A percentile compares a stretch with the other conserved stretches of the same genome.
Conservation (phyloP, 78 protist species). For the Speleostelium caveatum region DNA sequence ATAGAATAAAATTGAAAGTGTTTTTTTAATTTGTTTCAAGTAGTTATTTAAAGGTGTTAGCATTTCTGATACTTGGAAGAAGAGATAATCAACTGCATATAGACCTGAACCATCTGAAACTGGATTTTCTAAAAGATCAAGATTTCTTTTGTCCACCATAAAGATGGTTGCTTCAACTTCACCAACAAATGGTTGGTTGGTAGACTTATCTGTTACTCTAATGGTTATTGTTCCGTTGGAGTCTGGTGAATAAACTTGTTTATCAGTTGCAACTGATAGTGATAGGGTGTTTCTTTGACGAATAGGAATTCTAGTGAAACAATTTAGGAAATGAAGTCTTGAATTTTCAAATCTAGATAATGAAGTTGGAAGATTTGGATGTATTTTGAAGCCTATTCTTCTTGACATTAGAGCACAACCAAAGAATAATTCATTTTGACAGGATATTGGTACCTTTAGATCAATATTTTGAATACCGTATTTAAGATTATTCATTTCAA, state of each 20-base stretch:
- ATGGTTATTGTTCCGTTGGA: neutral
- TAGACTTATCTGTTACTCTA: neutral
- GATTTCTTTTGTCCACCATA: constrained; percentile 45
- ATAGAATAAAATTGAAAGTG: neutral
- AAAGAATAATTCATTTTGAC: neutral
- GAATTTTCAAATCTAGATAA: neutral
- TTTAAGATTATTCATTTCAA: neutral
- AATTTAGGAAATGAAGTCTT: neutral
- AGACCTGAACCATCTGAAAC: constrained; percentile 18
- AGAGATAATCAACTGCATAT: neutral
- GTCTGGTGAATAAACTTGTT: neutral
- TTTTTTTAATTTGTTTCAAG: neutral
- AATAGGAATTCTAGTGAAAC: neutral
- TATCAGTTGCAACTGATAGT: neutral
- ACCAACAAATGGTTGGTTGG: neutral
- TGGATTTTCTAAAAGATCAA: constrained; percentile 31
- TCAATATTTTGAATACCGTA: constrained; percentile 8
- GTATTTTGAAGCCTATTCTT: neutral
- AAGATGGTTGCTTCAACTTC: constrained; percentile 45
- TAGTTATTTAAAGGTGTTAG: neutral
- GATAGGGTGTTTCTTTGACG: neutral
- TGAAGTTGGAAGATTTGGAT: neutral
- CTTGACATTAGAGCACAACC: constrained; percentile 1
- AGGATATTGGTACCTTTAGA: neutral
- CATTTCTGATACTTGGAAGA: no score